Evolutionary conservation across 768 basidiomycete genomes (phyloP).

Genomic region (Crassisporium funariophilum): DNA sequence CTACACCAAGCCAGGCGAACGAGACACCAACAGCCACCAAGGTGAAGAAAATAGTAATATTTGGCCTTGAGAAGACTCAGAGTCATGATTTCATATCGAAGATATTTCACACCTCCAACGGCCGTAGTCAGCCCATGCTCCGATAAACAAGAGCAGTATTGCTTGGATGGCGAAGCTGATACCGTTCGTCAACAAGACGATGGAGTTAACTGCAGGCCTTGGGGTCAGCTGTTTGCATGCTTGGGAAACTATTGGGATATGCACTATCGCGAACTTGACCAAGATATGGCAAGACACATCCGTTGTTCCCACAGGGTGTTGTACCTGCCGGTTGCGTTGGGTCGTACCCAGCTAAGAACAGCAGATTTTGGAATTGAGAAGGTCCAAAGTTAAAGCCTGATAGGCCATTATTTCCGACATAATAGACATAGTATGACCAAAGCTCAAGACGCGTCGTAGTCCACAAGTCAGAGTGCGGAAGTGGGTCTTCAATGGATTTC

Average conservation of each 20-base stretch:
- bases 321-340: conserved; percentile 58
- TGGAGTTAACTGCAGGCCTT: conserved; percentile 61
- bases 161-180: conserved; percentile 81
- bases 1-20: conserved; percentile 79
- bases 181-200: conserved; percentile 78
- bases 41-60: conserved; percentile 78
- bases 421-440: conserved; percentile 65
- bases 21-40: conserved; percentile 65
- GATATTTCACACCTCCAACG: conserved; percentile 56
- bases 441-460: conserved; percentile 53
- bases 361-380: conserved; percentile 73
- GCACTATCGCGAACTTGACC: conserved; percentile 61
- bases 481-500: neutral
- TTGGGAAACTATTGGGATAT: conserved; percentile 21
- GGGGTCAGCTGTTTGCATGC: neutral
- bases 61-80: conserved; percentile 53
- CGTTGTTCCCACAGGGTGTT: conserved; percentile 49
- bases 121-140: conserved; percentile 86
- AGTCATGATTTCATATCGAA: neutral
- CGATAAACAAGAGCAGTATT: conserved; percentile 61
- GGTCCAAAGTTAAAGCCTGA: conserved; percentile 75
- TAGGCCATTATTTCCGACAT: conserved; percentile 68
- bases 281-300: conserved; percentile 68
- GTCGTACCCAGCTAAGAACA: conserved; percentile 75
- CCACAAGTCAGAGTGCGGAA: too few species aligned